Percentiles rank a stretch among this genome's conserved stretches.
Conservation (phyloP, 148 eudicot species). For the Diospyros lotus region DNA sequence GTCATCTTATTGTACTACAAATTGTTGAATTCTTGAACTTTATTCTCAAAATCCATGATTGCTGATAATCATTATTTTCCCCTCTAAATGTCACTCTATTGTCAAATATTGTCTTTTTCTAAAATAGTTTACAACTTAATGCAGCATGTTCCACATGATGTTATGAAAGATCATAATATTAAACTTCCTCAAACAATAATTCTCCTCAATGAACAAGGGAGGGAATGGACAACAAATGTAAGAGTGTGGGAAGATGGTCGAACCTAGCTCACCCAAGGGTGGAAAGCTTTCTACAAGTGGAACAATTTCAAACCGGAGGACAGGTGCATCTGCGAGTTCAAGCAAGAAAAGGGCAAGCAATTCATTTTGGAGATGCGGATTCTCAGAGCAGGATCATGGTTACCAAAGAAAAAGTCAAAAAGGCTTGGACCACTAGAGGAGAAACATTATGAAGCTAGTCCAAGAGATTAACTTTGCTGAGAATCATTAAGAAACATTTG, state of each 20-base stretch:
- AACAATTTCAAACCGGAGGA: conserved; percentile 15
- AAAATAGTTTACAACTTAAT: not conserved
- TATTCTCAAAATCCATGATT: no score
- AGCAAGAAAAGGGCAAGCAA: not conserved
- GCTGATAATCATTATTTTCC: no score
- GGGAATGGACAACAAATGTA: conserved; percentile 11
- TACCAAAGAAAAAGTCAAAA: not conserved
- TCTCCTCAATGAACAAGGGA: conserved; percentile 13
- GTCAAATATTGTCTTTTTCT: no score
- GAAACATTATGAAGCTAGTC: not conserved
- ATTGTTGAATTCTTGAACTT: no score
- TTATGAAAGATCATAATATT: conserved; percentile 10
- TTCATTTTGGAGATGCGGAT: not conserved
- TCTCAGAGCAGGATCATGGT: conserved; percentile 11
- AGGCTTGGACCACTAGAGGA: not conserved
- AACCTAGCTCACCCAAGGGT: conserved; percentile 9
- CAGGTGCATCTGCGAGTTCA: conserved; percentile 28
- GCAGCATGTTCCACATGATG: conserved; percentile 17
- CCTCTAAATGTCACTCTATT: no score
- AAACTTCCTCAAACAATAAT: not conserved
- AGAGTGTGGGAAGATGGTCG: conserved; percentile 19
- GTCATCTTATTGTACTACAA: no score
- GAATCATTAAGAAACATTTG: no score
- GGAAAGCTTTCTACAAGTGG: conserved; percentile 13
- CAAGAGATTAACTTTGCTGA: no score